Evolutionary conservation across 225 moss, liverwort and hornwort genomes (phyloP), one percentile per base, ranked within the genome.

Genomic region (Pleurozium schreberi): DNA sequence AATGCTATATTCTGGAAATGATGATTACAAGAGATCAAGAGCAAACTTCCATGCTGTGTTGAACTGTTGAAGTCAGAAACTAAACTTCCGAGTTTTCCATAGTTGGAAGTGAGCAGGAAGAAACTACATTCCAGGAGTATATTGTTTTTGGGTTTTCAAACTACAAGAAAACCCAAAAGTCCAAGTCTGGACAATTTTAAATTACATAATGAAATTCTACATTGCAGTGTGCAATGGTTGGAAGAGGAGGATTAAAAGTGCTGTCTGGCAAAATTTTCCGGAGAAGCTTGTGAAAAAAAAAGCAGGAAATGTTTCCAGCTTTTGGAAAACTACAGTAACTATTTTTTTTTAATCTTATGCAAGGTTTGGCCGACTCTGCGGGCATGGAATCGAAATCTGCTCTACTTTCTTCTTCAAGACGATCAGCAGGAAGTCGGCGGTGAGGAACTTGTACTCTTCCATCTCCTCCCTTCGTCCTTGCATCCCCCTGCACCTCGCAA

Each of bases 401-500:
- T 8, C 42, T 81, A 61, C 47, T 82, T n/a, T 82, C 49, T 89
- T 92, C 82, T 82, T 89, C 73, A 93, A 52, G 49, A 87, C 89
- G 8, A 93, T 21, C 3, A 92, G 78, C 70, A 93, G 78, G 47
- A 92, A 92, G 65, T 92, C 90, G 20, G 78, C 87, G 30, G 77
- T 92, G 38, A 93, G 86, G 57, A 92, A 93, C 73, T 89, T 93
- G 62, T 92, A 93, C 30, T 85, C 58, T 34, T 89, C 85, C 83
- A 90, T 90, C 68, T 87, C 90, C 13, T 66, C 64, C 3, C 30
- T 50, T 5, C 66, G 81, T 27, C 89, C 89, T 34, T 90, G 83
- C 92, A 92, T 94, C 9, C 81, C 87, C 45, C 55, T 77, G 34
- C 95, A 94, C n/a, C 95, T 94, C 18, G 71, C 79, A 1, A 90